Evolutionary conservation across 805 yeast species (phyloP).

Genomic region (Zygotorulaspora chibaensis): DNA sequence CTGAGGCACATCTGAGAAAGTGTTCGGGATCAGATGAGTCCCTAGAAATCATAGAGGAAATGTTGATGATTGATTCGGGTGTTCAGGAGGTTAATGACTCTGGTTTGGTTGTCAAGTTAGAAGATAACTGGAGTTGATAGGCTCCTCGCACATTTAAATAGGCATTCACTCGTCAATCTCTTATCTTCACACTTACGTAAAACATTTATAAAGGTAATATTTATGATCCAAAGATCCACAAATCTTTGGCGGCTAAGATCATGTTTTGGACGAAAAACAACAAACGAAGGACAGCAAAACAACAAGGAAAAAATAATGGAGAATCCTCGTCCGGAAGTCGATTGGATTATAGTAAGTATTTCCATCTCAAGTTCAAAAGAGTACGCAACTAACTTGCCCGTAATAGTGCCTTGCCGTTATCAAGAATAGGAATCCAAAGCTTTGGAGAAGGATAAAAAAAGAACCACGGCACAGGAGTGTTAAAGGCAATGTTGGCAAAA

Average conservation of each 20-base stretch:
- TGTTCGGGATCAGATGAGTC: slow-evolving; percentile 30
- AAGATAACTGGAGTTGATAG: slow-evolving; percentile 8
- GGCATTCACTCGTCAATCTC: background rate
- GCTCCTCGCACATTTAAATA: slow-evolving; percentile 2
- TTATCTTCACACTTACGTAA: no score
- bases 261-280: background rate
- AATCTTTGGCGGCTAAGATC: no score
- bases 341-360: slow-evolving; percentile 15
- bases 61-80: slow-evolving; percentile 34
- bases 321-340: slow-evolving; percentile 1
- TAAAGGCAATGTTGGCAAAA: background rate
- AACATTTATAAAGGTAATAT: no score
- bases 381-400: background rate
- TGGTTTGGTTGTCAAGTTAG: slow-evolving; percentile 24
- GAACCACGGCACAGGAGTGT: background rate
- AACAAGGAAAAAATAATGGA: background rate
- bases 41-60: slow-evolving; percentile 32
- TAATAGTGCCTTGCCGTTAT: slow-evolving; percentile 25
- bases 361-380: background rate
- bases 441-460: slow-evolving; percentile 11
- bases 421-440: slow-evolving; percentile 18
- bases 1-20: slow-evolving; percentile 31
- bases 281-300: background rate
- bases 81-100: slow-evolving; percentile 29
- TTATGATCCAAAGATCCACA: no score